Evolutionary conservation across 768 basidiomycete genomes (phyloP).

Genomic region (Vararia minispora): DNA sequence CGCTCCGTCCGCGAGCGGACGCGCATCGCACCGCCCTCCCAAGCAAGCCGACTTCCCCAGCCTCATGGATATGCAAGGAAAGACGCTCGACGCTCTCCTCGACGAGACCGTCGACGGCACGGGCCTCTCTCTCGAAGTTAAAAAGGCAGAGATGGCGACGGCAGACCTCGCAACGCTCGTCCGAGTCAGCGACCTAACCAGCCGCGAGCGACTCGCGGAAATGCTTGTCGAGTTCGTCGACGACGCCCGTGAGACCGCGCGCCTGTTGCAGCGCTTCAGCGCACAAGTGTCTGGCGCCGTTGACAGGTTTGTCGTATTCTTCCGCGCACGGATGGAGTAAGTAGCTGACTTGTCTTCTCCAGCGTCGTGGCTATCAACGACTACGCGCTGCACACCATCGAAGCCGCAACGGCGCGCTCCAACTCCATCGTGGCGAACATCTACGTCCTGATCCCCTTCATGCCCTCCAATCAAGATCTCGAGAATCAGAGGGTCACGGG

Average conservation of each 20-base stretch:
- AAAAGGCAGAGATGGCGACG: conserved; percentile 72
- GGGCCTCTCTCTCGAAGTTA: conserved; percentile 52
- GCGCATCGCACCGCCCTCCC: conserved; percentile 13
- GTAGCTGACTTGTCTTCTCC: background rate
- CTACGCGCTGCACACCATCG: conserved; percentile 52
- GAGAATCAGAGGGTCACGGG: conserved; percentile 34
- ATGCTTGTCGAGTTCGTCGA: conserved; percentile 41
- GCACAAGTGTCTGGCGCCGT: conserved; percentile 65
- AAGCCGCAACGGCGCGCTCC: conserved; percentile 20
- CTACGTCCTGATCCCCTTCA: conserved; percentile 21
- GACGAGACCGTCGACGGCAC: conserved; percentile 49
- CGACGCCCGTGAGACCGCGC: conserved; percentile 50
- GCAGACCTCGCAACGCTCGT: conserved; percentile 55
- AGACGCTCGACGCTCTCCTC: conserved; percentile 51
- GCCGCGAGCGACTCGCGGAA: conserved; percentile 45
- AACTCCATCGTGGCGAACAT: conserved; percentile 18
- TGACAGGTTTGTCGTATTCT: conserved; percentile 62
- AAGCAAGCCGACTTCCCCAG: conserved; percentile 50
- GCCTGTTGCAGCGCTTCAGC: conserved; percentile 49
- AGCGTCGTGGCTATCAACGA: conserved; percentile 71
- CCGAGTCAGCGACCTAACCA: conserved; percentile 47
- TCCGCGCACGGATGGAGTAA: too few relatives aligned
- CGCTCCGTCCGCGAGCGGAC: conserved; percentile 1
- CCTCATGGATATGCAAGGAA: conserved; percentile 48
- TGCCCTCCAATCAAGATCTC: conserved; percentile 17